Conservation (phyloP, 2,329 filamentous ascomycete species). For the Scedosporium apiospermum region DNA sequence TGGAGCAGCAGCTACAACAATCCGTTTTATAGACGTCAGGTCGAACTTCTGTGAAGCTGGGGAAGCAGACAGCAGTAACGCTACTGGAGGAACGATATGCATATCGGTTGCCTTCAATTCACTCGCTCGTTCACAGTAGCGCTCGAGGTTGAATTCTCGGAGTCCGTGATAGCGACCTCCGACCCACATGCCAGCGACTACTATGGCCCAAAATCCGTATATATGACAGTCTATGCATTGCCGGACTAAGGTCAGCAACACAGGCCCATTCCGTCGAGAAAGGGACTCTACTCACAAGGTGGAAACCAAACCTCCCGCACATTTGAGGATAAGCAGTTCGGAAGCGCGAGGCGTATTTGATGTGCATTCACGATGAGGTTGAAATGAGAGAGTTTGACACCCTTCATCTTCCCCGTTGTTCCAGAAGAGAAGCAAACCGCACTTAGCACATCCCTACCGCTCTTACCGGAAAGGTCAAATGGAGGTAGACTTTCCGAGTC, state of each 20-base stretch:
- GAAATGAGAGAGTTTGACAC: neutral
- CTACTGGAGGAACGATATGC: slow-evolving; percentile 1
- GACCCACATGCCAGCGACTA: neutral
- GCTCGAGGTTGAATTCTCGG: neutral
- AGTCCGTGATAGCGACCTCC: neutral
- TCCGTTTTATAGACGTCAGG: neutral
- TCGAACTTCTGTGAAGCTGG: neutral
- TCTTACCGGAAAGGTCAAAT: neutral
- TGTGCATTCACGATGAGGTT: neutral
- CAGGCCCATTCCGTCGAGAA: neutral
- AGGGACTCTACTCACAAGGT: neutral
- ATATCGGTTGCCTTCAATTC: neutral
- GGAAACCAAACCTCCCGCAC: slow-evolving; percentile 1
- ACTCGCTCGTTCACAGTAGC: neutral
- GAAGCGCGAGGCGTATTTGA: neutral
- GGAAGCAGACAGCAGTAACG: neutral
- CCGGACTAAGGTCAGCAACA: no score
- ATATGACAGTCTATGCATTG: neutral
- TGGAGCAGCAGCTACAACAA: neutral
- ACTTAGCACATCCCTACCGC: neutral
- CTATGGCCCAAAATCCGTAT: neutral
- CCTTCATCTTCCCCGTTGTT: slow-evolving; percentile 2
- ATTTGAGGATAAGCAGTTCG: neutral
- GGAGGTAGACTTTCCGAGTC: neutral
- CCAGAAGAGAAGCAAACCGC: neutral